These are phyloP conservation scores for Tricladium varicosporioides DNA, from an alignment of 2,329 filamentous ascomycete species.

Conservation along the genomic window DNA sequence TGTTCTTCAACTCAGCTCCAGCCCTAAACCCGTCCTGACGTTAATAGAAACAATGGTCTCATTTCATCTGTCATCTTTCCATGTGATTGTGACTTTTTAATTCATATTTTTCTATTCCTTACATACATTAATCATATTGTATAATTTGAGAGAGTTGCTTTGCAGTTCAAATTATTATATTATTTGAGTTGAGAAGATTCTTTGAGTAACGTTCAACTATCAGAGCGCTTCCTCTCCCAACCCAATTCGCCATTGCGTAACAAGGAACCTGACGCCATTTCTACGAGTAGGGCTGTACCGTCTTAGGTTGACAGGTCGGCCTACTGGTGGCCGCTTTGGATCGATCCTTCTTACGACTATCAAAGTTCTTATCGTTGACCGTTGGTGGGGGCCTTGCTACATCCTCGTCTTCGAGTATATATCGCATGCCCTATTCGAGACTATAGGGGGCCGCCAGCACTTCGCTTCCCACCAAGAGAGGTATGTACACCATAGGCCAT, in stretches of 20 bases:
- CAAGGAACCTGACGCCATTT: not conserved
- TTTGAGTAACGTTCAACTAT: not conserved
- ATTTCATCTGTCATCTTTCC: not conserved
- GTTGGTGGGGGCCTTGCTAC: no score
- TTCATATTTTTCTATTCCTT: not conserved
- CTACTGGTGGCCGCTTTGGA: not conserved
- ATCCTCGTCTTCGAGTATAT: no score
- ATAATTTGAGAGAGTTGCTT: no score
- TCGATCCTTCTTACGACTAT: no score
- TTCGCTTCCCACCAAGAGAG: no score
- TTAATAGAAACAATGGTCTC: not conserved
- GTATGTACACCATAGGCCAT: not conserved
- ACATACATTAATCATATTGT: no score
- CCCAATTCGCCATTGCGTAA: not conserved
- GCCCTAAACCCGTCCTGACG: not conserved
- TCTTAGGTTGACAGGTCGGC: not conserved
- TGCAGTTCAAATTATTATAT: not conserved
- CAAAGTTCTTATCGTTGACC: no score
- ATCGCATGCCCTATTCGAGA: no score
- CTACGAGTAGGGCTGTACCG: not conserved
- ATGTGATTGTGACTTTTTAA: not conserved
- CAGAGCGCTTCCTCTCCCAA: not conserved
- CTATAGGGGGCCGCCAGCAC: no score
- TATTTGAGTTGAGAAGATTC: no score
- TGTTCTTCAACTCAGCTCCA: not conserved